Conservation (phyloP, 2,329 filamentous ascomycete species). For the Fusarium udum region DNA sequence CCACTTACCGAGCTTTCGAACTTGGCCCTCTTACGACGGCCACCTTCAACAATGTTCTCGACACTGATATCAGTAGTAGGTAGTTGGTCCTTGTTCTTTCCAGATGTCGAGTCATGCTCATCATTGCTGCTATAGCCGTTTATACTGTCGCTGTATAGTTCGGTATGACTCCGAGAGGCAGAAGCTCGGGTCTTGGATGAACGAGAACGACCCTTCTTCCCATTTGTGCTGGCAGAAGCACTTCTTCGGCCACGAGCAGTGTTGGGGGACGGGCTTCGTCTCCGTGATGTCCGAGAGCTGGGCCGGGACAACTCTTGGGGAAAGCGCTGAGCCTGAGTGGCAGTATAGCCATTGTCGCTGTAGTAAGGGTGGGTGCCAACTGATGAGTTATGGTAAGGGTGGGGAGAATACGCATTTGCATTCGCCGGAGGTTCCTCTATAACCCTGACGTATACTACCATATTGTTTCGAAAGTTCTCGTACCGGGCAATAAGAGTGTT, state of each 20-base stretch:
- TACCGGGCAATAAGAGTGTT: conserved; percentile 94
- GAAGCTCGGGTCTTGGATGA: conserved; percentile 73
- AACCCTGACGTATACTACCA: conserved; percentile 92
- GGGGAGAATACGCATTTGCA: conserved; percentile 60
- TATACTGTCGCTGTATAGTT: conserved; percentile 70
- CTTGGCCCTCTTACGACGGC: conserved; percentile 92
- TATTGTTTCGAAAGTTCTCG: conserved; percentile 93
- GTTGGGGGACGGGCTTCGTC: conserved; percentile 81
- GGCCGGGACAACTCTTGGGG: conserved; percentile 73
- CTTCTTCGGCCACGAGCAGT: conserved; percentile 77
- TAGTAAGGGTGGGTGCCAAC: conserved; percentile 62
- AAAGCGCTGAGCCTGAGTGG: conserved; percentile 60
- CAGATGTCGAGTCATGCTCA: conserved; percentile 75
- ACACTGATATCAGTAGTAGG: conserved; percentile 97
- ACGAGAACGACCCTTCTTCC: conserved; percentile 75
- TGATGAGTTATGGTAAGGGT: conserved; percentile 62
- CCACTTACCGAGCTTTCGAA: conserved; percentile 92
- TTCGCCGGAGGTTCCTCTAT: conserved; percentile 67
- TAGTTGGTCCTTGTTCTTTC: conserved; percentile 84
- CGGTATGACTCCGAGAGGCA: conserved; percentile 59
- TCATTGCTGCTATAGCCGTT: conserved; percentile 90
- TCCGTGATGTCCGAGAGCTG: conserved; percentile 74
- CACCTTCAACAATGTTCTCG: conserved; percentile 97
- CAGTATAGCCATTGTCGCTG: conserved; percentile 62
- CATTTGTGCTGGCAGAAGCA: conserved; percentile 70